Base-by-base conservation (phyloP, 345 rosid genomes). In the Hibiscus syriacus region DNA sequence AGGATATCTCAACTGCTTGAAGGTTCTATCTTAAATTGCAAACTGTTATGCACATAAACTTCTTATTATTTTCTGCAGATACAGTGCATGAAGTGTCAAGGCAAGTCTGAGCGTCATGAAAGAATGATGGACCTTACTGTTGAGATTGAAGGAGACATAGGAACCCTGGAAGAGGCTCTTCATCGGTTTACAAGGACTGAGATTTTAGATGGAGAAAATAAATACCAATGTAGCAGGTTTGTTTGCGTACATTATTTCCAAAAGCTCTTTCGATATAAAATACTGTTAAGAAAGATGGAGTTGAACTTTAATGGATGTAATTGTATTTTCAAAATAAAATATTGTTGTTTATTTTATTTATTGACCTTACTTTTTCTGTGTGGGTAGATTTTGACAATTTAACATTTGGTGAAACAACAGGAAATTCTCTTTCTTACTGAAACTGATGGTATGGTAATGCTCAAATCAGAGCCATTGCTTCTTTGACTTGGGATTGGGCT, bases 91-190 rank as follows among this genome's bases (percentile, higher is more conserved):
- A 92, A 84, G 70, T 95, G 99, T 74, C 85, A 79, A 64, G 85
- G 81, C 72, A 95, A 90, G 72, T 92, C 96, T 36, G 98, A 88
- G 75, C 77, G 82, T 70, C 85, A 75, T 20, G 99, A 95, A 83
- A 85, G 89, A 82, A 92, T 95, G 87, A 95, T 95, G 98, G 98
- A 95, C 82, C 87, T 95, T 59, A 82, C 99, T 4, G 94, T 95
- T 77, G 99, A 95, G 84, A 90, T 92, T 69, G 97, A 81, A 67
- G 98, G 99, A 60, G 94, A 86, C 65, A 80, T 92, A 73, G 84
- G 81, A 60, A 90, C 83, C 73, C 85, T 95, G 62, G 99, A 95
- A 78, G 98, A 88, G 73, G 99, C 97, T 58, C 90, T 95, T 75
- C 80, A 72, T 64, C 88, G 82, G 65, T 95, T 90, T 76, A 92